phyloP scores from a whole-genome alignment of 441 rosid genomes.

The Pelargonium cotyledonis region DNA sequence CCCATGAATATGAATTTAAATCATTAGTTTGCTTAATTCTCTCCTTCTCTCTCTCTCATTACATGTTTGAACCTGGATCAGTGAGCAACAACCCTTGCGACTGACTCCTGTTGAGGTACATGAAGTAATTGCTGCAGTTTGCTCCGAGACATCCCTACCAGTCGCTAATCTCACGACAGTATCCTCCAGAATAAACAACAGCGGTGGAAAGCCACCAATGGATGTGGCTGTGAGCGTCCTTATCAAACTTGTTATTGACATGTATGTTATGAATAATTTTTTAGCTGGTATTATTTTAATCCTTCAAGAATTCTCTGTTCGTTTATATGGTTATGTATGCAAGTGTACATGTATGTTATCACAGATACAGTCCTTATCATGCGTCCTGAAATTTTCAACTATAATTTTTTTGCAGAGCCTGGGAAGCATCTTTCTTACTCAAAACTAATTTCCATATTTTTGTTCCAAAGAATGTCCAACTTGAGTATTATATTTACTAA shows the following conservation, averaged over 20 bases:
- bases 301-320: not conserved
- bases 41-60: constrained; percentile 19
- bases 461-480: too few species aligned
- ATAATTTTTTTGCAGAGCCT: not conserved
- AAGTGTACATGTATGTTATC: not conserved
- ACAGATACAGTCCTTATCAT: not conserved
- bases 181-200: constrained; percentile 73
- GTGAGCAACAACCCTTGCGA: constrained; percentile 94
- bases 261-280: constrained; percentile 45
- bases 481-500: too few species aligned
- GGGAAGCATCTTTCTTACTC: not conserved
- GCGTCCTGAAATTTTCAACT: not conserved
- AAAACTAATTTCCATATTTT: too few species aligned
- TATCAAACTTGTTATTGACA: constrained; percentile 92
- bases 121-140: constrained; percentile 94
- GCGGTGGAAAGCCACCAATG: constrained; percentile 77
- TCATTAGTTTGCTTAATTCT: constrained; percentile 8
- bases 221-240: constrained; percentile 98
- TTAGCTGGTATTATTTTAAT: constrained; percentile 16
- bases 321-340: not conserved
- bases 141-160: constrained; percentile 67
- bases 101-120: constrained; percentile 81
- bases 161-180: constrained; percentile 57
- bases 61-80: constrained; percentile 35
- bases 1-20: not conserved